Base-by-base conservation (phyloP, 129 eudicot species). In the Centaurea solstitialis region DNA sequence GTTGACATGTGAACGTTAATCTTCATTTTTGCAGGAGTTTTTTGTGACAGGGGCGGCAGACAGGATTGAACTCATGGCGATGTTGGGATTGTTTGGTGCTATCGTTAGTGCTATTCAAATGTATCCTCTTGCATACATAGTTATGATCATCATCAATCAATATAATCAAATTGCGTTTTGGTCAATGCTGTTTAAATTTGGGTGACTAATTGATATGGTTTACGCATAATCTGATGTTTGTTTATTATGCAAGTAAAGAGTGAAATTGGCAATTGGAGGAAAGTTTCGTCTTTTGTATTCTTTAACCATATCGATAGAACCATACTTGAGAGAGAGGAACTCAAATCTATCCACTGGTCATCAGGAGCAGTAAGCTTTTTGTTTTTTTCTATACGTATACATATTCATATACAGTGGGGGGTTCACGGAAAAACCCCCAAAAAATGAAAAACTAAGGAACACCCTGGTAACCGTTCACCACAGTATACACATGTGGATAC, bases 71-170 rank as follows among this genome's bases (percentile, higher is more conserved):
- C 97, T 94, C 67, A 88, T 94, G 97, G 94, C 96, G 72, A 92
- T 94, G 94, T 80, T 94, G 88, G 98, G 98, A 26, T 37, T 92
- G 0, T 94, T 94, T 68, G 98, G 98, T 81, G 98, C 97, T 78
- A 89, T 94, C 53, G 50, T 92, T 78, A 94, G 98, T 83, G 96
- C 93, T 70, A 68, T 77, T 78, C 98, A 94, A 86, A 92, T 94
- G 98, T 94, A 94, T 92, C 94, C 93, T 94, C 93, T 94, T 80
- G 18, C 9, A 77, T 70, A 26, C 73, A 70, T 15, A 28, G 59
- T 9, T 59, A 6, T 79, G 69, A 13, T n/a, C n/a, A n/a, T n/a
- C 22, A 33, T 83, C 6, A 65, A 53, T 38, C 6, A 1, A 5
- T 57, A 57, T 57, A 5, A 57, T n/a, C 9, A 57, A 57, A 57